Evolutionary conservation across 192 early-diverging fungal genomes (phyloP), one percentile per base, ranked within the genome.

Genomic region (Coemansia sp.): DNA sequence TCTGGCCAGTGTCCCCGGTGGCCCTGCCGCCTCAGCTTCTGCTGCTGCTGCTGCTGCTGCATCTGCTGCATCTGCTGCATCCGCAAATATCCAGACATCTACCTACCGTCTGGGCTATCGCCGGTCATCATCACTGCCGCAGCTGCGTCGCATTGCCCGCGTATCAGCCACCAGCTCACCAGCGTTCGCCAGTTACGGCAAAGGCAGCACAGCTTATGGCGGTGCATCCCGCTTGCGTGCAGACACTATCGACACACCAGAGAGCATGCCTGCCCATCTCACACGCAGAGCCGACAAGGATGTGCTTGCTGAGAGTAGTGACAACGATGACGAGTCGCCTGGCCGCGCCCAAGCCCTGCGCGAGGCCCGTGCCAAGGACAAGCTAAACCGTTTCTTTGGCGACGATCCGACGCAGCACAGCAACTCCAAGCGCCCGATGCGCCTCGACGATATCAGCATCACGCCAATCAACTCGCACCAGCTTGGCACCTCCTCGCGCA

Each of bases 331-430:
- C 1, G 59, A 68, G 35, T 39, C 61, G 1, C 29, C 33, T 2
- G 25, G 52, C 12, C 34, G 34, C 4, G 30, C 55, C 3, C 78
- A 68, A 53, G 66, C 66, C 4, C 12, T 56, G 40, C 78, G 73
- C 63, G 78, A 81, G 21, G 66, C 73, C 21, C 72, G 73, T 26
- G 63, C 60, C 21, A 81, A 81, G 63, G 78, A 81, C 73, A 88
- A 88, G 61, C 58, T 88, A 7, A 76, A 76, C 45, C 84, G 84
- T 42, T 86, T 88, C 74, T 88, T 88, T 82, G 85, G 85, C 13
- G 87, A 85, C 39, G 86, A 88, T 56, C 68, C 82, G 25, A 57
- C 67, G 18, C 61, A 79, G 3, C 68, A 66, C 58, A 26, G 55
- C 28, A 58, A 71, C 29, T 45, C 68, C 33, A 67, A 67, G 18